Conservation (phyloP, 2,329 filamentous ascomycete species). For the Aspergillus thermomutatus region DNA sequence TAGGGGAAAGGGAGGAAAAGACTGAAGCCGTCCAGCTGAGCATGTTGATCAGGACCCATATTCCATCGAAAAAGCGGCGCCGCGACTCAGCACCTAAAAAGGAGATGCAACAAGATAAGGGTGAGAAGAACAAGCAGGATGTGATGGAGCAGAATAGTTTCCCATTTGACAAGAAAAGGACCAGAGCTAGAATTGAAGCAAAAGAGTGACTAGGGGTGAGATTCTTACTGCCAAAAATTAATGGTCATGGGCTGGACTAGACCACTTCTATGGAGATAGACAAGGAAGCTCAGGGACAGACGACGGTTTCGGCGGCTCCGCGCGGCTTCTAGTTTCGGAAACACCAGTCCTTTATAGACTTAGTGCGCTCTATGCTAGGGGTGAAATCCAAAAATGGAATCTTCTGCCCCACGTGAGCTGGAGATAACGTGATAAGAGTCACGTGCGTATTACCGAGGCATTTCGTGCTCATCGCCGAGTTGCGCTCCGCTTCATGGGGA, state of each 20-base stretch:
- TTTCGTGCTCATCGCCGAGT: conserved; percentile 1
- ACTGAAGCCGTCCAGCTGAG: conserved; percentile 75
- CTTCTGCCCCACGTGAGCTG: background rate
- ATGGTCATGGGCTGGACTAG: background rate
- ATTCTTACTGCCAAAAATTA: conserved; percentile 10
- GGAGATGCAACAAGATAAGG: conserved; percentile 8
- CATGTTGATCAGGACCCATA: conserved; percentile 41
- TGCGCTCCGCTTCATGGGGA: conserved; percentile 4
- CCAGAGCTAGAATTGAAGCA: conserved; percentile 6
- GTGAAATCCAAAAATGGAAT: conserved; percentile 8
- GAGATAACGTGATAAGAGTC: conserved; percentile 6
- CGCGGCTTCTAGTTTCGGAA: conserved; percentile 13
- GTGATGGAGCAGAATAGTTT: conserved; percentile 8
- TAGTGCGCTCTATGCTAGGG: conserved; percentile 6
- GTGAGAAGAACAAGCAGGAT: conserved; percentile 2
- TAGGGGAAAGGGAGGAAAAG: conserved; percentile 84
- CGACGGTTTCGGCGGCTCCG: conserved; percentile 11
- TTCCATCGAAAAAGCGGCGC: conserved; percentile 32
- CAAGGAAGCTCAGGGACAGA: conserved; percentile 19
- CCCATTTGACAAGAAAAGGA: conserved; percentile 9
- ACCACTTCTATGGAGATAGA: background rate
- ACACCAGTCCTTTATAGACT: conserved; percentile 8
- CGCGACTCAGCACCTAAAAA: conserved; percentile 12
- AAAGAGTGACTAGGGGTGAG: conserved; percentile 38
- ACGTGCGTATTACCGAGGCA: conserved; percentile 23